A percentile compares a stretch with the other conserved stretches of the same genome.
Evolutionary conservation across 2,329 filamentous ascomycete species (phyloP).

Genomic region (Cladosporium colombiae): DNA sequence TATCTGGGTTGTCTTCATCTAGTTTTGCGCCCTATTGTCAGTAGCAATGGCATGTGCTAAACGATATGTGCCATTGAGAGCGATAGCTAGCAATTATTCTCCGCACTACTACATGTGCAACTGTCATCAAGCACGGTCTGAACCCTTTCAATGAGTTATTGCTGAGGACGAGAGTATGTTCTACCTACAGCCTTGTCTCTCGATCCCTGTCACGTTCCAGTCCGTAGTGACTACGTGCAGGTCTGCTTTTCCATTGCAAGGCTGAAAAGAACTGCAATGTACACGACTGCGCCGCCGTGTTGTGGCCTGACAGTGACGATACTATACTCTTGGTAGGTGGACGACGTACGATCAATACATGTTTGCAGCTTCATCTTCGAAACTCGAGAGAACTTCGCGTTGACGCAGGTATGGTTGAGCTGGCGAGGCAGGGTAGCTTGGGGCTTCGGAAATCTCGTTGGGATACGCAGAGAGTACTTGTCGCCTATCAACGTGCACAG

Average conservation of each 20-base stretch:
- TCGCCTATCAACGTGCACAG: not conserved
- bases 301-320: not conserved
- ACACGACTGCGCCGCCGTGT: not conserved
- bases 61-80: not conserved
- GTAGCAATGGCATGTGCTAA: not conserved
- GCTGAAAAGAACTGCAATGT: not conserved
- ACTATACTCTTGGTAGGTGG: not conserved
- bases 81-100: not conserved
- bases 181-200: not conserved
- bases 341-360: no score
- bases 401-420: no score
- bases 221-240: not conserved
- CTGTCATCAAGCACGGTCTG: not conserved
- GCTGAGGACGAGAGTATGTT: no score
- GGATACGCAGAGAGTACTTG: not conserved
- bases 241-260: not conserved
- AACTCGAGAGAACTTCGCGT: not conserved
- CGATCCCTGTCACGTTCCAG: not conserved
- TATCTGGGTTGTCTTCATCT: not conserved
- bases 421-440: not conserved
- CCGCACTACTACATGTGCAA: not conserved
- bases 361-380: not conserved
- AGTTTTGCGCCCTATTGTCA: not conserved
- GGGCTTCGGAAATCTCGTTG: not conserved
- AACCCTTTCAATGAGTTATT: no score